These are phyloP conservation scores for Sparassis latifolia DNA, from an alignment of 1,284 basidiomycete species.

Conservation along the genomic window DNA sequence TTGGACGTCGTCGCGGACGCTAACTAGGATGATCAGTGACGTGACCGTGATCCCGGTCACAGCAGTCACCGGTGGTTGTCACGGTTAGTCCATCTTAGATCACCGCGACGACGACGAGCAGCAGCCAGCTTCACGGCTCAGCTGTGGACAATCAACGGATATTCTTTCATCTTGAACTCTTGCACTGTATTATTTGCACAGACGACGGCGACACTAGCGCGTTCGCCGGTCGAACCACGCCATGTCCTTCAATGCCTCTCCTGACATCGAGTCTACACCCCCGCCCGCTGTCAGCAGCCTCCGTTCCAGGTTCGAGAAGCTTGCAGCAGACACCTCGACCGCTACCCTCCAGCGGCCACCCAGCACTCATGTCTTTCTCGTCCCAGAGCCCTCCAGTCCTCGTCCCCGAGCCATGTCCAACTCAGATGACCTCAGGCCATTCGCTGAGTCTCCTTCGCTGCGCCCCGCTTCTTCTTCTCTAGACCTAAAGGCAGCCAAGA, in stretches of 20 bases:
- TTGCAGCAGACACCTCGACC: constrained; percentile 29
- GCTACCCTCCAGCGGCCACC: constrained; percentile 14
- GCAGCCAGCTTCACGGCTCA: too few species aligned
- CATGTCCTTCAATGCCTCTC: constrained; percentile 11
- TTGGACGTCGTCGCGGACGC: too few species aligned
- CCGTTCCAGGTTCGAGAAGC: constrained; percentile 60
- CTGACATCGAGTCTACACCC: constrained; percentile 38
- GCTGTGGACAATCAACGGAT: too few species aligned
- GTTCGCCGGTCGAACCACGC: not conserved
- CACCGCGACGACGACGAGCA: not conserved
- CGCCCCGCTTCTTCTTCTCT: constrained; percentile 45
- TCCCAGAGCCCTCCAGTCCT: constrained; percentile 28
- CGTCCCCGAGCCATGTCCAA: constrained; percentile 35
- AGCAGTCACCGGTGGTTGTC: not conserved
- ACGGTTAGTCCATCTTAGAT: too few species aligned
- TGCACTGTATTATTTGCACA: too few species aligned
- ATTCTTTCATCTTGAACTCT: too few species aligned
- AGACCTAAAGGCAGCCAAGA: constrained; percentile 40
- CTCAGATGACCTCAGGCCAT: constrained; percentile 19
- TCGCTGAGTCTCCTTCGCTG: constrained; percentile 24
- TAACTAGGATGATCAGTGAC: too few species aligned
- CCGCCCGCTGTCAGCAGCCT: constrained; percentile 60
- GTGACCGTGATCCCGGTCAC: too few species aligned
- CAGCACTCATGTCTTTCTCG: constrained; percentile 16
- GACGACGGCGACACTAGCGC: not conserved